A percentile compares a stretch with the other conserved stretches of the same genome.
These are phyloP conservation scores for Trichomonascaceae sp. DNA, from an alignment of 1,139 yeast species.

Conservation along the genomic window DNA sequence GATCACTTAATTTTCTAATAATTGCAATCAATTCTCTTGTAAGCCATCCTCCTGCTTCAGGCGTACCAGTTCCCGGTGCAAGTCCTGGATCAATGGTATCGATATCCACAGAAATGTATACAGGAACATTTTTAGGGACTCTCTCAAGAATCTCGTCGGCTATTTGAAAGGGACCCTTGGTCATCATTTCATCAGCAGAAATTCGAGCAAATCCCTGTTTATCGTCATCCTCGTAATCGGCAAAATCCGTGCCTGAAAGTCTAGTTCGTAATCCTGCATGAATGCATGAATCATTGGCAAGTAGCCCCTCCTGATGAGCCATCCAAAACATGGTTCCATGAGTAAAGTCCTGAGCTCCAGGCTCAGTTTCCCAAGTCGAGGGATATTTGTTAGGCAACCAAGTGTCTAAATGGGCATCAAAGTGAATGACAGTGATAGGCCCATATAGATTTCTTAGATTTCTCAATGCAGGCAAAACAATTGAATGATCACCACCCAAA, in stretches of 20 bases:
- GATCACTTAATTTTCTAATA: conserved; percentile 50
- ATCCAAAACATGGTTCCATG: conserved; percentile 80
- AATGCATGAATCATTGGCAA: conserved; percentile 44
- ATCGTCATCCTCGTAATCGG: conserved; percentile 60
- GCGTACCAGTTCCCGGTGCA: conserved; percentile 81
- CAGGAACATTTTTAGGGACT: conserved; percentile 52
- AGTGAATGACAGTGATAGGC: conserved; percentile 62
- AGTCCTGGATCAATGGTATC: conserved; percentile 76
- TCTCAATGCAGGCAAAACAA: conserved; percentile 61
- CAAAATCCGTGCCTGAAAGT: conserved; percentile 22
- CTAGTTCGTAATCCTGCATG: conserved; percentile 66
- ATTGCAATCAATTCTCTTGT: conserved; percentile 66
- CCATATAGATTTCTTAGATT: conserved; percentile 56
- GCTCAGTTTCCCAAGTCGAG: conserved; percentile 19
- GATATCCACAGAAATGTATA: conserved; percentile 68
- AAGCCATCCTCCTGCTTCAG: conserved; percentile 76
- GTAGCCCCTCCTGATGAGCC: conserved; percentile 50
- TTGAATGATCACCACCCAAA: conserved; percentile 50
- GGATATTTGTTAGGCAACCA: conserved; percentile 44
- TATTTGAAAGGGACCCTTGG: conserved; percentile 40
- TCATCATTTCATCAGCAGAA: conserved; percentile 67
- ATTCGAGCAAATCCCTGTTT: conserved; percentile 58
- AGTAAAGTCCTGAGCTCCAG: conserved; percentile 37
- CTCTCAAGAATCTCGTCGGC: conserved; percentile 47
- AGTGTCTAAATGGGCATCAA: conserved; percentile 71